Conservation (phyloP, 176 grass and related monocot species). For the Pontederia paniculata region DNA sequence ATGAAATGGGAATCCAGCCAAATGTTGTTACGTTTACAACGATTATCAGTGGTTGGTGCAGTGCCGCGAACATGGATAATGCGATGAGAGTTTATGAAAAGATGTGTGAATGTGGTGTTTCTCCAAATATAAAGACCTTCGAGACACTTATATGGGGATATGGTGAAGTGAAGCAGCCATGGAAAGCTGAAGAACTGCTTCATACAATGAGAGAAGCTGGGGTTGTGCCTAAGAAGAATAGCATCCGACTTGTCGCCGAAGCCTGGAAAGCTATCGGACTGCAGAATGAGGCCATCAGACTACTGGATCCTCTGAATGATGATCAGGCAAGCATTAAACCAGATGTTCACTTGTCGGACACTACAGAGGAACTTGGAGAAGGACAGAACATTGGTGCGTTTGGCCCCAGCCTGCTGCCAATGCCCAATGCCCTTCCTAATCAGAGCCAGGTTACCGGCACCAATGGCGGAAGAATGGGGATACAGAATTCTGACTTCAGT, state of each 20-base stretch:
- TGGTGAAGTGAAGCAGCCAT: slow-evolving; percentile 71
- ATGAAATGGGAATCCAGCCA: slow-evolving; percentile 39
- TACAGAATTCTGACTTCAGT: not conserved
- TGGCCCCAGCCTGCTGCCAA: slow-evolving; percentile 30
- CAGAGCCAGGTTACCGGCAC: slow-evolving; percentile 10
- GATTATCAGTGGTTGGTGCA: slow-evolving; percentile 85
- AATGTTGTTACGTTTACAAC: slow-evolving; percentile 92
- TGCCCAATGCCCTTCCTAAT: slow-evolving; percentile 24
- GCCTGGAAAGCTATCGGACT: slow-evolving; percentile 75
- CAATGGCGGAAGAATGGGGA: not conserved
- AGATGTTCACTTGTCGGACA: slow-evolving; percentile 6
- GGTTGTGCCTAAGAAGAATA: slow-evolving; percentile 49
- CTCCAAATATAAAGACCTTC: slow-evolving; percentile 78
- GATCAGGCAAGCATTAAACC: not conserved
- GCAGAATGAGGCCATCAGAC: slow-evolving; percentile 31
- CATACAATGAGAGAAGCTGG: slow-evolving; percentile 46
- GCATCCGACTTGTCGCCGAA: slow-evolving; percentile 47
- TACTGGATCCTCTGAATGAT: slow-evolving; percentile 22
- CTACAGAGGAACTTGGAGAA: slow-evolving; percentile 13
- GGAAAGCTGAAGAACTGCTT: slow-evolving; percentile 74
- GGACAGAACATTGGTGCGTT: slow-evolving; percentile 15
- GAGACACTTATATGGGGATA: slow-evolving; percentile 97
- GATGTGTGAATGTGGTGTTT: slow-evolving; percentile 62
- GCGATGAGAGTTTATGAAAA: slow-evolving; percentile 55
- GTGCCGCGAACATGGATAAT: slow-evolving; percentile 57